Conservation (phyloP, 345 rosid species). For the Moricandia moricandioides region DNA sequence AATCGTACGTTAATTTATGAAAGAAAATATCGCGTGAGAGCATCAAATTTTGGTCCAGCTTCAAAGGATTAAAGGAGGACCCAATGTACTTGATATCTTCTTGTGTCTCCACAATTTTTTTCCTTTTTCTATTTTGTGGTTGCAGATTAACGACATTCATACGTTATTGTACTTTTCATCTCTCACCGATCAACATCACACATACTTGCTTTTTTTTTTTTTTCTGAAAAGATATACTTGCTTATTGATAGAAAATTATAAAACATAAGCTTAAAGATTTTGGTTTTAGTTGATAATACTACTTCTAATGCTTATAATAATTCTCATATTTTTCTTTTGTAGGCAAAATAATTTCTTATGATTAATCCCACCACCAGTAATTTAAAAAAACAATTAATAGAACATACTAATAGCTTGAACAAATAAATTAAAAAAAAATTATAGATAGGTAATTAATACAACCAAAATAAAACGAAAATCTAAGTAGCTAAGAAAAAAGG, state of each 20-base stretch:
- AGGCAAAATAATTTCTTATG: not conserved
- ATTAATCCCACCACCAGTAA: not conserved
- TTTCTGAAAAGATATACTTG: not conserved
- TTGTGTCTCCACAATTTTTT: not conserved
- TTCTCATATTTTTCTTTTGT: no score
- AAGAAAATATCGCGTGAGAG: not conserved
- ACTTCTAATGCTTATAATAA: not conserved
- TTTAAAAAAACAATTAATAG: not conserved
- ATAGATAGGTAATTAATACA: not conserved
- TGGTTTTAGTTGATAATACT: conserved; percentile 7
- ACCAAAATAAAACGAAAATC: not conserved
- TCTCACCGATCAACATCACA: conserved; percentile 17
- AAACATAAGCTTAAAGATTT: not conserved
- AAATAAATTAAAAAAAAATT: not conserved
- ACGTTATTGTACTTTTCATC: conserved; percentile 3
- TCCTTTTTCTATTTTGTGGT: not conserved
- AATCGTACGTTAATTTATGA: not conserved
- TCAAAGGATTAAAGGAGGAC: not conserved
- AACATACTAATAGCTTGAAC: not conserved
- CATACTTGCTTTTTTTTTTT: not conserved
- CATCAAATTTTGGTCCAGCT: not conserved
- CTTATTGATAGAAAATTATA: not conserved
- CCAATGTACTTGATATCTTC: not conserved
- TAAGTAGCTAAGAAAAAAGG: not conserved
- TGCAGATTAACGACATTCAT: conserved; percentile 14